Percentiles rank a stretch among this genome's conserved stretches.
These are phyloP conservation scores for Alternaria sp. DNA, from an alignment of 2,329 filamentous ascomycete genomes.

Conservation along the genomic window DNA sequence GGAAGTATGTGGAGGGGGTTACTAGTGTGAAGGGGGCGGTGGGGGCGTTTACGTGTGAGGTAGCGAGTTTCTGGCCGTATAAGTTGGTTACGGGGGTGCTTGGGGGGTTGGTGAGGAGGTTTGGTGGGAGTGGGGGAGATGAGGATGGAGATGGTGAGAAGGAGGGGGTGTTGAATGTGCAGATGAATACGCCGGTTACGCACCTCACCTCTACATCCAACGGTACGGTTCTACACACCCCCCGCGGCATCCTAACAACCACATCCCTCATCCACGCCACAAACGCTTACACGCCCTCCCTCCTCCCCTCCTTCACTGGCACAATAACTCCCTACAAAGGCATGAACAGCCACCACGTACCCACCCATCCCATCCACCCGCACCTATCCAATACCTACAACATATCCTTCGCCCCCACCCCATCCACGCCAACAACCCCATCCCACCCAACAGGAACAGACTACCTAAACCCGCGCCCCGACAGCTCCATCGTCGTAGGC, in stretches of 20 bases:
- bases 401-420: constrained; percentile 19
- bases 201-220: neutral
- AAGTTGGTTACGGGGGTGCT: neutral
- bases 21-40: neutral
- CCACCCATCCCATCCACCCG: neutral
- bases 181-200: neutral
- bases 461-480: constrained; percentile 20
- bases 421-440: too few species aligned
- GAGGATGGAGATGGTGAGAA: neutral
- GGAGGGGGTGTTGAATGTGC: neutral
- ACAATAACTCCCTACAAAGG: neutral
- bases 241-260: neutral
- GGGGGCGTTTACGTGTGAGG: neutral
- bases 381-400: constrained; percentile 38
- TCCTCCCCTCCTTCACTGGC: neutral
- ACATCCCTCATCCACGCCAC: neutral
- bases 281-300: neutral
- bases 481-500: neutral
- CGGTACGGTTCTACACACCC: neutral
- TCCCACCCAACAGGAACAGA: constrained; percentile 6
- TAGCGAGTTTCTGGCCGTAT: neutral
- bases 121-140: neutral
- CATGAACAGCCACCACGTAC: neutral
- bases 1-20: neutral
- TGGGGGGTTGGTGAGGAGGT: neutral